Conservation (phyloP, 345 rosid genomes). For the Citrus sp. region DNA sequence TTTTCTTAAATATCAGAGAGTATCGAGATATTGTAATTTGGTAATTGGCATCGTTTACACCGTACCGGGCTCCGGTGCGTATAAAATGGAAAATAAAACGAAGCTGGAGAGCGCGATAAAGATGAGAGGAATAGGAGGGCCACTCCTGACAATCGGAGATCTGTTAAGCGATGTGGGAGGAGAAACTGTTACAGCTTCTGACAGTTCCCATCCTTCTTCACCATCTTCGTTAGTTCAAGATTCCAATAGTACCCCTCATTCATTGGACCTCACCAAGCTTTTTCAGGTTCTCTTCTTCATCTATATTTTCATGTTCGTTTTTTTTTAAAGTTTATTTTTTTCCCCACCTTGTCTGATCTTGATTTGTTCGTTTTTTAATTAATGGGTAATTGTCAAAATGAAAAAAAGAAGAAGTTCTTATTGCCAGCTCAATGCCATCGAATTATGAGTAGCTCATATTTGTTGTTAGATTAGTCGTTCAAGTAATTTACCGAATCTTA, state of each 20-base stretch:
- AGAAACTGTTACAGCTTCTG: constrained; percentile 23
- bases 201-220: constrained; percentile 7
- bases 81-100: not conserved
- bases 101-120: not conserved
- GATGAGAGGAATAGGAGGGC: constrained; percentile 87
- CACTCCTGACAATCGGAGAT: constrained; percentile 74
- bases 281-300: constrained; percentile 50
- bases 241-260: constrained; percentile 16
- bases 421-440: not conserved
- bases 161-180: constrained; percentile 70
- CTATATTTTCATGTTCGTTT: not conserved
- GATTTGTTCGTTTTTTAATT: not conserved
- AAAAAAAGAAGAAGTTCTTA: not conserved
- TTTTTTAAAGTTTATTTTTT: not conserved
- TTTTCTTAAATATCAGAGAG: not conserved
- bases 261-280: constrained; percentile 54
- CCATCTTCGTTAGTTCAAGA: constrained; percentile 14
- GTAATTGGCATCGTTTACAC: not conserved
- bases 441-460: not conserved
- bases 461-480: not conserved
- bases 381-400: not conserved
- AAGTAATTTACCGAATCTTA: not conserved
- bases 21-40: too few species aligned
- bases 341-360: not conserved
- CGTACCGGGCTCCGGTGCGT: not conserved